These are phyloP conservation scores for Grigorovia jiainica DNA, from an alignment of 805 yeast species.

Conservation along the genomic window DNA sequence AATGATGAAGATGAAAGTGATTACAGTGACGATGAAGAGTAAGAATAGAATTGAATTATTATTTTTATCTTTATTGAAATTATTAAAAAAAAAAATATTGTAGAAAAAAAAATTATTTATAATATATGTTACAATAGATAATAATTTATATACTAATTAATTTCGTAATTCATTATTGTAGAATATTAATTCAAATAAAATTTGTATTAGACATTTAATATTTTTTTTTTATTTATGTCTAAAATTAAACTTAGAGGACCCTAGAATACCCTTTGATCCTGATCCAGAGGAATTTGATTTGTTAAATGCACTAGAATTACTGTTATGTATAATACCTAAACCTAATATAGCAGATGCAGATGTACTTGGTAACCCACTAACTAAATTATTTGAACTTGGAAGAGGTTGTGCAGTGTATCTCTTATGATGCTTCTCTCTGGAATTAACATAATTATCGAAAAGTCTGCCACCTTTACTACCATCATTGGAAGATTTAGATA, in stretches of 20 bases:
- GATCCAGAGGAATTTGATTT: constrained; percentile 2
- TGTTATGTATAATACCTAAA: constrained; percentile 7
- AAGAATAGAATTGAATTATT: not conserved
- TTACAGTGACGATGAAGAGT: constrained; percentile 4
- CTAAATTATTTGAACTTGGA: constrained; percentile 23
- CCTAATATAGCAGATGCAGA: constrained; percentile 8
- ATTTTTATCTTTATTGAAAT: not conserved
- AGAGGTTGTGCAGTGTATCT: constrained; percentile 16
- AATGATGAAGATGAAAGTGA: constrained; percentile 28
- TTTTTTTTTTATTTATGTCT: constrained; percentile 4
- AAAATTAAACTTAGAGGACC: constrained; percentile 1
- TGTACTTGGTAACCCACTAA: constrained; percentile 29
- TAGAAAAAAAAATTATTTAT: not conserved
- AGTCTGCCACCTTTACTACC: constrained; percentile 16
- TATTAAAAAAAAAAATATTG: not conserved
- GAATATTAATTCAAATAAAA: constrained; percentile 1
- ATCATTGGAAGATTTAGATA: constrained; percentile 1
- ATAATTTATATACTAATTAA: not conserved
- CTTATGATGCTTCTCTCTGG: constrained; percentile 8
- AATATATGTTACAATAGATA: not conserved
- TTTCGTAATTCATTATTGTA: not conserved
- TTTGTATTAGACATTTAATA: not conserved
- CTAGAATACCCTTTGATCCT: not conserved
- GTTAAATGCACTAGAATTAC: constrained; percentile 2
- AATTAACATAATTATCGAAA: constrained; percentile 28